Evolutionary conservation across 495 filamentous ascomycete genomes (phyloP).

Genomic region (Neurospora intermedia): DNA sequence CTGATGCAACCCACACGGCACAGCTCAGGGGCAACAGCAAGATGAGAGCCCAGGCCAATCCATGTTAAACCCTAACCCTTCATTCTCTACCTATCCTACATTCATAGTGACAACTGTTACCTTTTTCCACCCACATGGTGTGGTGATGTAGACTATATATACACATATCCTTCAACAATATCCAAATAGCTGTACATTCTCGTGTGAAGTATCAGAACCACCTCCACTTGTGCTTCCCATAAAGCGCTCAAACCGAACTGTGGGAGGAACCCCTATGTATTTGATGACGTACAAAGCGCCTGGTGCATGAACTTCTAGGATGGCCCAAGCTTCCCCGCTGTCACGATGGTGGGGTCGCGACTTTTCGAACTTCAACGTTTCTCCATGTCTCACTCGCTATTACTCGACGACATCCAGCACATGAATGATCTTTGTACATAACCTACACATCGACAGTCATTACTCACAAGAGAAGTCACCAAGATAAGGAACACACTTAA

Average conservation of each 20-base stretch:
- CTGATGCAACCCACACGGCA: constrained; percentile 5
- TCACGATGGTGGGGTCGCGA: not conserved
- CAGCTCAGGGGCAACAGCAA: not conserved
- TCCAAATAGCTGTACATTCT: not conserved
- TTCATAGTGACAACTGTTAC: not conserved
- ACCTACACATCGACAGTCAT: not conserved
- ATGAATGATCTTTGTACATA: not conserved
- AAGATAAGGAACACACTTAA: not conserved
- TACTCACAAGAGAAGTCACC: not conserved
- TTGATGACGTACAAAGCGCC: not conserved
- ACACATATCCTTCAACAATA: not conserved
- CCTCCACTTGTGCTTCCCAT: not conserved
- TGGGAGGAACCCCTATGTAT: not conserved
- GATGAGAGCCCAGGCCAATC: not conserved
- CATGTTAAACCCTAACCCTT: not conserved
- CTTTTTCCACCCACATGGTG: not conserved
- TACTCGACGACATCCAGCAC: not conserved
- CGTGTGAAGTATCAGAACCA: not conserved
- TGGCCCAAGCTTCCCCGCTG: not conserved
- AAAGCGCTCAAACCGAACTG: not conserved
- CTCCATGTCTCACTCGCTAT: not conserved
- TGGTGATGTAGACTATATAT: not conserved
- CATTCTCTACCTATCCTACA: not conserved
- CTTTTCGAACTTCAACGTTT: not conserved
- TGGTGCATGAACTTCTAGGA: not conserved